phyloP scores from a whole-genome alignment of 768 basidiomycete species.

The Collybiopsis confluens region DNA sequence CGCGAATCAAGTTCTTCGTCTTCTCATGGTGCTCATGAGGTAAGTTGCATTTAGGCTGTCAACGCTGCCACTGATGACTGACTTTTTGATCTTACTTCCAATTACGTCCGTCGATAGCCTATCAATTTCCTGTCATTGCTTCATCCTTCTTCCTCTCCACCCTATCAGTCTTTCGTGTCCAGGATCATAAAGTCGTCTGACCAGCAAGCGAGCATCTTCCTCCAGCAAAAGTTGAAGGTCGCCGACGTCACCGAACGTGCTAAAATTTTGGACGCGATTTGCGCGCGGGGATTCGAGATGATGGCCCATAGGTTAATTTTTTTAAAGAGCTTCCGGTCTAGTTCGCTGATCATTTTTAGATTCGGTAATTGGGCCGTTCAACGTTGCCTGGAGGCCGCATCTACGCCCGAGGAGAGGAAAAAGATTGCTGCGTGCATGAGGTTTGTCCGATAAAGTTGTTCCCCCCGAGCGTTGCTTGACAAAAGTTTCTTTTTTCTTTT shows the following conservation, averaged over 20 bases:
- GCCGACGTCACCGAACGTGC: constrained; percentile 72
- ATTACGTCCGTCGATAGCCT: constrained; percentile 43
- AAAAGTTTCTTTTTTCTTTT: neutral
- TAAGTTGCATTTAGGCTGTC: constrained; percentile 20
- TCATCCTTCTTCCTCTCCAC: constrained; percentile 81
- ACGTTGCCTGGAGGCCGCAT: constrained; percentile 77
- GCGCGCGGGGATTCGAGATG: constrained; percentile 82
- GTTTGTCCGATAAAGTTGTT: constrained; percentile 30
- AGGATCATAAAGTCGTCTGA: constrained; percentile 88
- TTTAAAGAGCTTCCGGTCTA: neutral
- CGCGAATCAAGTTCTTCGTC: constrained; percentile 1
- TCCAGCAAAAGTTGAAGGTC: constrained; percentile 88
- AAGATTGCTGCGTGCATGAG: constrained; percentile 88
- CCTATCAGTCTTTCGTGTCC: constrained; percentile 75
- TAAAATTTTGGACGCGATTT: constrained; percentile 86
- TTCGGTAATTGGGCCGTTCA: constrained; percentile 94
- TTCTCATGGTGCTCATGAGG: constrained; percentile 40
- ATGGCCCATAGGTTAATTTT: constrained; percentile 69
- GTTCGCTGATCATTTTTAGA: constrained; percentile 34
- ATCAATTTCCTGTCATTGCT: constrained; percentile 86
- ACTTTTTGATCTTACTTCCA: constrained; percentile 13
- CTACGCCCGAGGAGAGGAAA: constrained; percentile 66
- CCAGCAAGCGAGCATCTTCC: constrained; percentile 86
- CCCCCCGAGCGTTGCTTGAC: constrained; percentile 8
- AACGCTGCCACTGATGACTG: constrained; percentile 2